Conservation (phyloP, 2,329 filamentous ascomycete species). For the Sphaerulina musiva region DNA sequence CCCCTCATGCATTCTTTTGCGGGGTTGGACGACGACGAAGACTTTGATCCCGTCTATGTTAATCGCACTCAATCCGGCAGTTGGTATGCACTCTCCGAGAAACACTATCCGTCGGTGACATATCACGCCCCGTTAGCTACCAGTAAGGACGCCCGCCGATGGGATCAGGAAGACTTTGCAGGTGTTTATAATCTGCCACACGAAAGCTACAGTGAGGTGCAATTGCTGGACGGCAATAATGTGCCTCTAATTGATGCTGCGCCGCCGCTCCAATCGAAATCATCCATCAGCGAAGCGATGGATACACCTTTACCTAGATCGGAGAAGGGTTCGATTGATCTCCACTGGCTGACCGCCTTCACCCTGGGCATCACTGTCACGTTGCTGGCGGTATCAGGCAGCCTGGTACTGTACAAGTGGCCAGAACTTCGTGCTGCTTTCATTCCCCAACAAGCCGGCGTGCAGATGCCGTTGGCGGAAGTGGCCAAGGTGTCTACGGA, state of each 20-base stretch:
- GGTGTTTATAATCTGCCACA: slow-evolving; percentile 29
- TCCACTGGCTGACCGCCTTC: slow-evolving; percentile 1
- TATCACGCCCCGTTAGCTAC: slow-evolving; percentile 56
- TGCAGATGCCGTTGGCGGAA: slow-evolving; percentile 2
- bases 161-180: slow-evolving; percentile 29
- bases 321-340: slow-evolving; percentile 3
- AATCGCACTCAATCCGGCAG: slow-evolving; percentile 80
- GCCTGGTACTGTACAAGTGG: slow-evolving; percentile 6
- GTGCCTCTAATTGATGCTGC: slow-evolving; percentile 21
- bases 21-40: slow-evolving; percentile 32
- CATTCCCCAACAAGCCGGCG: neutral
- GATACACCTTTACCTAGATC: slow-evolving; percentile 1
- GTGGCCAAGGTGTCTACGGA: neutral
- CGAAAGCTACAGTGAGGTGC: slow-evolving; percentile 5
- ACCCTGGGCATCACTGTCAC: slow-evolving; percentile 2
- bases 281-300: neutral
- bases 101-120: slow-evolving; percentile 76
- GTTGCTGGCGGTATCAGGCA: neutral
- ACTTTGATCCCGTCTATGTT: slow-evolving; percentile 58
- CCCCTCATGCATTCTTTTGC: slow-evolving; percentile 35
- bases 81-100: slow-evolving; percentile 91
- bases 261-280: slow-evolving; percentile 1
- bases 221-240: slow-evolving; percentile 12
- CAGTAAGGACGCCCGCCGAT: slow-evolving; percentile 50
- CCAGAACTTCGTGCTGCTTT: neutral